Conservation (phyloP, 192 early-diverging fungal species). For the Coemansia sp. region DNA sequence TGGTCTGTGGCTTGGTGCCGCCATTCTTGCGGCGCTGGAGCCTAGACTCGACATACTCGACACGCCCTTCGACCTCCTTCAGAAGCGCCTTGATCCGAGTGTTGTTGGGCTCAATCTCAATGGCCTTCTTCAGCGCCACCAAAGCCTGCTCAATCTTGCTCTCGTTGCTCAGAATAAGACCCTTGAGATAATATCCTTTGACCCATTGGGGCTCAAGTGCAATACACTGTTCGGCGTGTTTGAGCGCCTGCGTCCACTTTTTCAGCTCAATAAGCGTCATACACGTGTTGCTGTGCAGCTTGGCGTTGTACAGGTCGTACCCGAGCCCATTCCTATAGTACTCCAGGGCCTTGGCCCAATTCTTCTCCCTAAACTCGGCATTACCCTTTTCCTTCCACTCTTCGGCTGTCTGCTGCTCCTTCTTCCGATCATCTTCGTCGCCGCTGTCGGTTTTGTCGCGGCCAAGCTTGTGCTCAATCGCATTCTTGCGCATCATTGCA, state of each 20-base stretch:
- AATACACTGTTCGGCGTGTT: constrained; percentile 55
- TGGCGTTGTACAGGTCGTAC: constrained; percentile 49
- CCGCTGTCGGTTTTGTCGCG: constrained; percentile 14
- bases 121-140: constrained; percentile 32
- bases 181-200: constrained; percentile 55
- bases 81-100: constrained; percentile 35
- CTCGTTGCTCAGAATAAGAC: constrained; percentile 40
- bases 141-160: constrained; percentile 48
- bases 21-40: constrained; percentile 37
- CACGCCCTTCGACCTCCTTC: constrained; percentile 40
- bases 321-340: constrained; percentile 45
- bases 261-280: constrained; percentile 51
- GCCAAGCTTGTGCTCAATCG: constrained; percentile 50
- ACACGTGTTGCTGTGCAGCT: constrained; percentile 50
- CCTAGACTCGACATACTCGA: constrained; percentile 48
- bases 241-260: constrained; percentile 47
- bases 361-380: constrained; percentile 42
- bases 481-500: constrained; percentile 50
- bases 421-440: constrained; percentile 5
- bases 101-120: constrained; percentile 37
- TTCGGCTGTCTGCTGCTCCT: constrained; percentile 15
- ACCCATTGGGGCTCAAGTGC: constrained; percentile 50
- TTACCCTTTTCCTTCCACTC: constrained; percentile 55
- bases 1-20: constrained; percentile 4
- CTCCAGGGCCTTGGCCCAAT: constrained; percentile 45